Conservation (phyloP, 257 asterid genomes). For the Catharanthus roseus region DNA sequence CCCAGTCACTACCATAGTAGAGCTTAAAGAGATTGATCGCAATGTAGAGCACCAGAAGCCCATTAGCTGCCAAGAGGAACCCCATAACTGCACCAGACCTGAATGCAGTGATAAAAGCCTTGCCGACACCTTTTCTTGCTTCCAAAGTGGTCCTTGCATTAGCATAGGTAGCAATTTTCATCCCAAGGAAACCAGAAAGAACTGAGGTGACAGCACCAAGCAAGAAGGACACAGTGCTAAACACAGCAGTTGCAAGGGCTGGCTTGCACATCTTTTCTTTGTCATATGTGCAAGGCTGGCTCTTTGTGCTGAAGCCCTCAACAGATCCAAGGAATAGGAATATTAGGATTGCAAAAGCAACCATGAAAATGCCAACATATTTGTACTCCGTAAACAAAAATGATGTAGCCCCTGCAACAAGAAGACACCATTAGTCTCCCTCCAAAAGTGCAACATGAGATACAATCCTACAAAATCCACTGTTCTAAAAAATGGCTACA, state of each 20-base stretch:
- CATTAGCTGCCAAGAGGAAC: constrained; percentile 87
- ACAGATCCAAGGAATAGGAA: constrained; percentile 88
- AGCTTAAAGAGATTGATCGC: constrained; percentile 72
- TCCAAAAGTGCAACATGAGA: background rate
- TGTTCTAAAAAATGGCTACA: background rate
- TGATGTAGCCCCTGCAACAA: constrained; percentile 73
- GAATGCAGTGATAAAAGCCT: constrained; percentile 37
- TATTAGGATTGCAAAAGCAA: constrained; percentile 81
- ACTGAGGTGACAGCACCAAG: constrained; percentile 89
- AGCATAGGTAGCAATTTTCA: constrained; percentile 92
- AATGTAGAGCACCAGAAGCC: constrained; percentile 73
- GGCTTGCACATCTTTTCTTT: constrained; percentile 34
- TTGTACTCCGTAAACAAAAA: constrained; percentile 71
- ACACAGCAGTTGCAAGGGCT: constrained; percentile 72
- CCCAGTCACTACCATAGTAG: constrained; percentile 89
- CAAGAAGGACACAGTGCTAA: constrained; percentile 74
- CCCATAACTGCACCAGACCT: constrained; percentile 93
- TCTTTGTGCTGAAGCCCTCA: constrained; percentile 70
- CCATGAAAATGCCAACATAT: constrained; percentile 83
- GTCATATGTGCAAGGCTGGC: constrained; percentile 32
- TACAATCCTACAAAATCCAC: background rate
- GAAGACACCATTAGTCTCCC: constrained; percentile 3
- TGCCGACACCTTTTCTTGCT: constrained; percentile 80
- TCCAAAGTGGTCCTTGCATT: constrained; percentile 90
- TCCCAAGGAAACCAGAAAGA: constrained; percentile 84